These are phyloP conservation scores for Alectoria sarmentosa DNA, from an alignment of 495 filamentous ascomycete species.

Conservation along the genomic window DNA sequence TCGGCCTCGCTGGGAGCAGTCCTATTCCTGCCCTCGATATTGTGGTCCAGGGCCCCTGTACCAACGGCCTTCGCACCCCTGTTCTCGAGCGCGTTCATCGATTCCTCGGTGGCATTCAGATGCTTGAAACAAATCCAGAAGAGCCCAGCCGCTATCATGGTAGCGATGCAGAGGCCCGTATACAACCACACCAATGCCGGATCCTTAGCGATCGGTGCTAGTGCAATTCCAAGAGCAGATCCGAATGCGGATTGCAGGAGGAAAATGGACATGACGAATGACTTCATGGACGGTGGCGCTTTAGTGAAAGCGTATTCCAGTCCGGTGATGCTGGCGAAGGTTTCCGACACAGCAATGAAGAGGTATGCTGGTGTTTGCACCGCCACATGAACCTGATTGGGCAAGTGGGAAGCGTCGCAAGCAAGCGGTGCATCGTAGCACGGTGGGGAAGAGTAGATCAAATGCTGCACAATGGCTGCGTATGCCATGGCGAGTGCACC, in stretches of 20 bases:
- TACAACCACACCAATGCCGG: conserved; percentile 30
- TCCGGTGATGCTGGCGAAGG: conserved; percentile 58
- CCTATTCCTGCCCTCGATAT: neutral
- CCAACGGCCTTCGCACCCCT: conserved; percentile 14
- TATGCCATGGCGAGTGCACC: conserved; percentile 57
- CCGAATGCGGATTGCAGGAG: conserved; percentile 37
- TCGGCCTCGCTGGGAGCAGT: neutral
- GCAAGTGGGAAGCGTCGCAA: conserved; percentile 32
- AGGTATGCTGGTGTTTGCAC: conserved; percentile 58
- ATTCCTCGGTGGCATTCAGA: conserved; percentile 40
- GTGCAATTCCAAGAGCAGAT: conserved; percentile 36
- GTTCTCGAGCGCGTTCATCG: conserved; percentile 42
- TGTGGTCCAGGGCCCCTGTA: neutral
- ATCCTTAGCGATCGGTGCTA: conserved; percentile 37
- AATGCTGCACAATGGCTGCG: conserved; percentile 58
- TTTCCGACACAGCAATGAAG: conserved; percentile 66
- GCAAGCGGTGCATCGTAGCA: conserved; percentile 50
- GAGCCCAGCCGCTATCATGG: conserved; percentile 34
- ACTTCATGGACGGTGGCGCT: conserved; percentile 66
- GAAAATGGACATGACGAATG: conserved; percentile 35
- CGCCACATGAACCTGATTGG: conserved; percentile 50
- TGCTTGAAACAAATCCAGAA: conserved; percentile 41
- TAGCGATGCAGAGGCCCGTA: conserved; percentile 32
- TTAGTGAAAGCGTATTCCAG: conserved; percentile 74
- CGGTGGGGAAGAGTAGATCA: conserved; percentile 57